Conservation (phyloP, 2,329 filamentous ascomycete genomes). For the Fusarium euwallaceae region DNA sequence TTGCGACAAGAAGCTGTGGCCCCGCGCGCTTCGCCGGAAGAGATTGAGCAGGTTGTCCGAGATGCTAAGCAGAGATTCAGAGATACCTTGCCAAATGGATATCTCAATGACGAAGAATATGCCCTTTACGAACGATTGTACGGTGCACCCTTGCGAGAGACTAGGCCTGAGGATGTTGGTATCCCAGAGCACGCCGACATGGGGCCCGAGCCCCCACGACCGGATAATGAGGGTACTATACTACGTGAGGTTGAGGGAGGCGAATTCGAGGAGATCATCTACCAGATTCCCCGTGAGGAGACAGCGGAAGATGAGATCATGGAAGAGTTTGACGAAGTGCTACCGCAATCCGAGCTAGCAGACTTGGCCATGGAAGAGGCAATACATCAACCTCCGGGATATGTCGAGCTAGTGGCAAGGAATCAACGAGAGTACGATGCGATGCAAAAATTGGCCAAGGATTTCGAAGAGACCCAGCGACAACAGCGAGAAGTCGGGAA, state of each 20-base stretch:
- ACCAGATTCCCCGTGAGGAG: slow-evolving; percentile 48
- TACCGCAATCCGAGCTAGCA: slow-evolving; percentile 1
- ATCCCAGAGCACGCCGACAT: slow-evolving; percentile 58
- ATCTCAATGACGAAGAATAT: slow-evolving; percentile 79
- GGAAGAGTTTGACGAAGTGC: slow-evolving; percentile 40
- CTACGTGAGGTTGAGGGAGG: slow-evolving; percentile 69
- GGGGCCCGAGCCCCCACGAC: slow-evolving; percentile 38
- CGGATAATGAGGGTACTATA: slow-evolving; percentile 58
- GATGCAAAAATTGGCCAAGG: slow-evolving; percentile 68
- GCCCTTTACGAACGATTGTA: slow-evolving; percentile 84
- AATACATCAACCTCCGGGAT: slow-evolving; percentile 51
- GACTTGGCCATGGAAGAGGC: slow-evolving; percentile 43
- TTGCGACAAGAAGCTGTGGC: slow-evolving; percentile 38
- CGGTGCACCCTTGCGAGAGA: slow-evolving; percentile 77
- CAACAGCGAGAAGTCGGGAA: slow-evolving; percentile 49
- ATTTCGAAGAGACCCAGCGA: slow-evolving; percentile 63
- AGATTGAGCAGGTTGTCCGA: slow-evolving; percentile 75
- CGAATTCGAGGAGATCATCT: slow-evolving; percentile 72
- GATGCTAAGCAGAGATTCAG: slow-evolving; percentile 81
- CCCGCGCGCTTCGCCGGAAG: slow-evolving; percentile 39
- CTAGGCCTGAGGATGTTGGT: slow-evolving; percentile 70
- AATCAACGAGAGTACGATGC: slow-evolving; percentile 68
- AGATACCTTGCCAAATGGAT: slow-evolving; percentile 78
- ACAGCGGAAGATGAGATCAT: slow-evolving; percentile 13
- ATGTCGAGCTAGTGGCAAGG: slow-evolving; percentile 63